phyloP scores from a whole-genome alignment of 2,329 filamentous ascomycete genomes.

The Rhynchosporium graminicola region DNA sequence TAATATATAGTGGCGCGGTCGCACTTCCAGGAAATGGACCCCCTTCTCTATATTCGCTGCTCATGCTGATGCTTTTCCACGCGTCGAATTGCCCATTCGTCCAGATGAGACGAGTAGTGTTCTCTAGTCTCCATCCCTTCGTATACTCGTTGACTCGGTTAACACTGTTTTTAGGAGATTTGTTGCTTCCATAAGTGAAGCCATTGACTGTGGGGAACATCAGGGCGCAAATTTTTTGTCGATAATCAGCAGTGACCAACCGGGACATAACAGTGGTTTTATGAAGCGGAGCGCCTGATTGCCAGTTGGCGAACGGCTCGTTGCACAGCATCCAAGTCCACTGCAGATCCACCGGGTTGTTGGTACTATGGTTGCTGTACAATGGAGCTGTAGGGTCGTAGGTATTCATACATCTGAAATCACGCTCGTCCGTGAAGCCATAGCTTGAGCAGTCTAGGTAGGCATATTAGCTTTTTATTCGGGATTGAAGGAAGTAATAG shows the following conservation, averaged over 20 bases:
- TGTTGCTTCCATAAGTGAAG: slow-evolving; percentile 51
- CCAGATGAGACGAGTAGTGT: slow-evolving; percentile 57
- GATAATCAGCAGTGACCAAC: slow-evolving; percentile 53
- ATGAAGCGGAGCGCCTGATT: slow-evolving; percentile 52
- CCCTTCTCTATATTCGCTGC: slow-evolving; percentile 53
- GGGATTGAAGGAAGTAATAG: neutral
- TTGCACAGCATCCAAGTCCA: slow-evolving; percentile 64
- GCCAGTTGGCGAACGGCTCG: slow-evolving; percentile 61
- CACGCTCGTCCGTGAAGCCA: slow-evolving; percentile 48
- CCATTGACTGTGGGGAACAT: slow-evolving; percentile 55
- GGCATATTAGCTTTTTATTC: neutral
- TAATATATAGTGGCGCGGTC: slow-evolving; percentile 52
- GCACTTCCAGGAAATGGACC: slow-evolving; percentile 52
- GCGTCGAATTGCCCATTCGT: slow-evolving; percentile 61
- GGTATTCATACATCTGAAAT: slow-evolving; percentile 54
- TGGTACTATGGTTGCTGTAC: slow-evolving; percentile 51
- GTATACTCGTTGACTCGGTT: slow-evolving; percentile 54
- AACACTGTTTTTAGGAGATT: slow-evolving; percentile 47
- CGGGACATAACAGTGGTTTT: slow-evolving; percentile 53
- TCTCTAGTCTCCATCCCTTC: slow-evolving; percentile 54
- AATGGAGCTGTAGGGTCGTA: slow-evolving; percentile 51
- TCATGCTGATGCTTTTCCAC: slow-evolving; percentile 57
- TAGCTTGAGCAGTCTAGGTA: slow-evolving; percentile 48
- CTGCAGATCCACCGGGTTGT: slow-evolving; percentile 51
- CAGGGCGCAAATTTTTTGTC: slow-evolving; percentile 54